Evolutionary conservation across 441 rosid species (phyloP).

Genomic region (Theobroma grandiflorum): DNA sequence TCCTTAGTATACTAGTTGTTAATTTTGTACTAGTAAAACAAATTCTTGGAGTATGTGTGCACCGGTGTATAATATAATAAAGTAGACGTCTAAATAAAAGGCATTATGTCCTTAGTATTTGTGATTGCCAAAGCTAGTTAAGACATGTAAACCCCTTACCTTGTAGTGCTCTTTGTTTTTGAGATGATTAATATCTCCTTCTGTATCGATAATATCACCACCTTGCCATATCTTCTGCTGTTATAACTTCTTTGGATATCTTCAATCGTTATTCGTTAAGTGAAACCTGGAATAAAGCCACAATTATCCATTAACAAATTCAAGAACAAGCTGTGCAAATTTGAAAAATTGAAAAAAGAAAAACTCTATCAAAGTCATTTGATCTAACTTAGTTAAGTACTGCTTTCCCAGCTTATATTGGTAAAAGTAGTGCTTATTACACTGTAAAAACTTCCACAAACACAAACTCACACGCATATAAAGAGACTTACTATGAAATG

Average conservation of each 20-base stretch:
- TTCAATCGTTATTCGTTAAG: not conserved
- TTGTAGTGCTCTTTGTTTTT: not conserved
- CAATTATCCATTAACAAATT: not conserved
- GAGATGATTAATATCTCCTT: not conserved
- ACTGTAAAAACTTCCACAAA: not conserved
- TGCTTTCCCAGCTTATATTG: not conserved
- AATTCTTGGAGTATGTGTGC: not conserved
- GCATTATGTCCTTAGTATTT: not conserved
- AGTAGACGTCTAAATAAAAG: not conserved
- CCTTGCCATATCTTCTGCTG: not conserved
- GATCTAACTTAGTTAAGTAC: not conserved
- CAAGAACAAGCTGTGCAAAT: not conserved
- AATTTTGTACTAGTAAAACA: not conserved
- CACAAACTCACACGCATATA: not conserved
- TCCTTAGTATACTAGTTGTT: constrained; percentile 5
- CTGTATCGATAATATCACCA: not conserved
- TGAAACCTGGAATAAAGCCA: not conserved
- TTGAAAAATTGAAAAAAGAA: not conserved
- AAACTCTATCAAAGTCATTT: not conserved
- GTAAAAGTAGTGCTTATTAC: not conserved
- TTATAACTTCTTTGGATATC: not conserved
- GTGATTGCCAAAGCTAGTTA: not conserved
- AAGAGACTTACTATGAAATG: not conserved
- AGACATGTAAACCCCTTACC: not conserved
- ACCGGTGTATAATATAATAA: not conserved